Conservation (phyloP, 331 rosid species). For the Acacia concinna region DNA sequence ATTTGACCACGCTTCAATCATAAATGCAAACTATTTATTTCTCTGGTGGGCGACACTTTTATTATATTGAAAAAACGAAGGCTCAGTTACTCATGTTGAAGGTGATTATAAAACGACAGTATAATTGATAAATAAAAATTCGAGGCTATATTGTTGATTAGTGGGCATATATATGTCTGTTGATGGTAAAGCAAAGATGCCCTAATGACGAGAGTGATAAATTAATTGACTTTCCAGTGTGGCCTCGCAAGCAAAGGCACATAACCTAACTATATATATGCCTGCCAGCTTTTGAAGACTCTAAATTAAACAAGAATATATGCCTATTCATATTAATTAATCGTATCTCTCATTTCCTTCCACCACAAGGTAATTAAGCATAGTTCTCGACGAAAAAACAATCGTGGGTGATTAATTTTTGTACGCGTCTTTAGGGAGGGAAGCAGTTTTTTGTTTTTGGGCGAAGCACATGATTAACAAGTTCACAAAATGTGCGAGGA, state of each 20-base stretch:
- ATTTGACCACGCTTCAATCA: neutral
- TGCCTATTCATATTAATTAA: neutral
- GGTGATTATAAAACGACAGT: too few species aligned
- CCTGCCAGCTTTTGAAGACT: neutral
- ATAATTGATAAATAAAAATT: neutral
- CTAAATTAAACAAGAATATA: neutral
- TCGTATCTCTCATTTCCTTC: neutral
- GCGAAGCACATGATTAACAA: neutral
- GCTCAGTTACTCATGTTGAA: neutral
- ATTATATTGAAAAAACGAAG: too few species aligned
- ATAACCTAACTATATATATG: neutral
- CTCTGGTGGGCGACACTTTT: neutral
- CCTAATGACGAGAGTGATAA: neutral
- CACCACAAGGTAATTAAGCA: neutral
- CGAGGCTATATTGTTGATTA: neutral
- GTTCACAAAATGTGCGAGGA: neutral
- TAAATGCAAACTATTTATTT: neutral
- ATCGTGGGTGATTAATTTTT: neutral
- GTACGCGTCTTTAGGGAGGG: neutral
- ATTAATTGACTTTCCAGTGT: constrained; percentile 1
- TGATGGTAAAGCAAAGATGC: neutral
- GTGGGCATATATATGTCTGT: neutral
- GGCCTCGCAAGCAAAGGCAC: neutral
- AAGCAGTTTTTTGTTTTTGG: neutral
- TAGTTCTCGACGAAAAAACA: neutral